Evolutionary conservation across 495 filamentous ascomycete species (phyloP).

Genomic region (Cladorrhinum samala): DNA sequence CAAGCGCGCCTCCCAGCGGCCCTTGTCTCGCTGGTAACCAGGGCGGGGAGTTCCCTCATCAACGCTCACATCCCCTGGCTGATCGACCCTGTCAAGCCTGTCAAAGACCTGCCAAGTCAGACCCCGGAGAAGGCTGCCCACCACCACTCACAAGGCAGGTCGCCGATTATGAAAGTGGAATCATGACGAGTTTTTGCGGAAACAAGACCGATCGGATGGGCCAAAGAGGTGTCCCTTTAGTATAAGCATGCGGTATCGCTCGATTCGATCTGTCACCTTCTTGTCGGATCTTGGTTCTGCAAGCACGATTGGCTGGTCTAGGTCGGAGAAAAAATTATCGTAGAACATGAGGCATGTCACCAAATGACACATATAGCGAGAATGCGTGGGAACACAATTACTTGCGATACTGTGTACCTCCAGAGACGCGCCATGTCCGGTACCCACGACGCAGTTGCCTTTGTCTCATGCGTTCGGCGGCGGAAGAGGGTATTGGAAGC

Average conservation of each 20-base stretch:
- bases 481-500: not conserved
- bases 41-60: too few species aligned
- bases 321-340: not conserved
- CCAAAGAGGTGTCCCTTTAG: not conserved
- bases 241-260: not conserved
- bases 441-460: too few species aligned
- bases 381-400: not conserved
- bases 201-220: too few species aligned
- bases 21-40: too few species aligned
- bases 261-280: not conserved
- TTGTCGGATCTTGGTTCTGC: conserved; percentile 1
- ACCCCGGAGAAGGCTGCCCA: not conserved
- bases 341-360: not conserved
- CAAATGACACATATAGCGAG: not conserved
- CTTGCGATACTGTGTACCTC: too few species aligned
- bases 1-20: too few species aligned
- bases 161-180: not conserved
- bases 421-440: not conserved
- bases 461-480: too few species aligned
- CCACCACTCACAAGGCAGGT: not conserved
- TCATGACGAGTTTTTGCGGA: too few species aligned
- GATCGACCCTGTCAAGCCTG: not conserved
- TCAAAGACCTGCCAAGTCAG: not conserved
- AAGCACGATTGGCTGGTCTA: not conserved
- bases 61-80: not conserved